phyloP scores from a whole-genome alignment of 2,329 filamentous ascomycete genomes.

The Ophiosphaerella narmari region DNA sequence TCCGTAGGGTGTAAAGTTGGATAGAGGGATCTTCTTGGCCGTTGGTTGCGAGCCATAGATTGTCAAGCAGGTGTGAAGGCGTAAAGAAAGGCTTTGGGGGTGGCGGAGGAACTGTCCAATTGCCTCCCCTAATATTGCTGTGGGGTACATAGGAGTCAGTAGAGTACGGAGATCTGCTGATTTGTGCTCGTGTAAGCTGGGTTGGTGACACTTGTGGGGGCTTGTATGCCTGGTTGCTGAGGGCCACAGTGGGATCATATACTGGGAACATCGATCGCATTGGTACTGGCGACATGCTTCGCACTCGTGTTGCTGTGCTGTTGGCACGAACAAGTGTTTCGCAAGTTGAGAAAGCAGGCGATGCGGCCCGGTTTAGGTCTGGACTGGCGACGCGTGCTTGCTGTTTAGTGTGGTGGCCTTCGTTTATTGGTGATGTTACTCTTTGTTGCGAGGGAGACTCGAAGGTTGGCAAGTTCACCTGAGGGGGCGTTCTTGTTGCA shows the following conservation, averaged over 20 bases:
- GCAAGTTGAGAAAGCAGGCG: conserved; percentile 43
- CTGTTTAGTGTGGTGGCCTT: conserved; percentile 21
- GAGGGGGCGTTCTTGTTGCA: conserved; percentile 25
- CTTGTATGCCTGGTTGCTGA: conserved; percentile 72
- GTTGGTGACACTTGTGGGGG: conserved; percentile 69
- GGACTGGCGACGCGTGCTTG: conserved; percentile 27
- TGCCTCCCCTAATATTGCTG: conserved; percentile 38
- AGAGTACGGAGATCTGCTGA: conserved; percentile 68
- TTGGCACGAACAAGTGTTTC: conserved; percentile 46
- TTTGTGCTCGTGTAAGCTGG: conserved; percentile 65
- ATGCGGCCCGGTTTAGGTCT: conserved; percentile 37
- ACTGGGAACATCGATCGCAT: conserved; percentile 76
- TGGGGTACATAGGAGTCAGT: conserved; percentile 53
- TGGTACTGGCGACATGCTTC: conserved; percentile 39
- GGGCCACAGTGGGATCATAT: conserved; percentile 70
- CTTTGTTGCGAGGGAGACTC: conserved; percentile 28
- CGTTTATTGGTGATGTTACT: conserved; percentile 24
- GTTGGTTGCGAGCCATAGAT: conserved; percentile 71
- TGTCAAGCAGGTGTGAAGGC: conserved; percentile 65
- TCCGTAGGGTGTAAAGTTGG: conserved; percentile 45
- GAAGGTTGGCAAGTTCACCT: conserved; percentile 25
- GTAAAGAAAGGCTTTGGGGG: conserved; percentile 45
- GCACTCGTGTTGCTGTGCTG: conserved; percentile 38
- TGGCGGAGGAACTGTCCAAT: conserved; percentile 21
- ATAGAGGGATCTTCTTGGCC: conserved; percentile 60